These are phyloP conservation scores for Coemansia interrupta DNA, from an alignment of 192 early-diverging fungal species.

Conservation along the genomic window DNA sequence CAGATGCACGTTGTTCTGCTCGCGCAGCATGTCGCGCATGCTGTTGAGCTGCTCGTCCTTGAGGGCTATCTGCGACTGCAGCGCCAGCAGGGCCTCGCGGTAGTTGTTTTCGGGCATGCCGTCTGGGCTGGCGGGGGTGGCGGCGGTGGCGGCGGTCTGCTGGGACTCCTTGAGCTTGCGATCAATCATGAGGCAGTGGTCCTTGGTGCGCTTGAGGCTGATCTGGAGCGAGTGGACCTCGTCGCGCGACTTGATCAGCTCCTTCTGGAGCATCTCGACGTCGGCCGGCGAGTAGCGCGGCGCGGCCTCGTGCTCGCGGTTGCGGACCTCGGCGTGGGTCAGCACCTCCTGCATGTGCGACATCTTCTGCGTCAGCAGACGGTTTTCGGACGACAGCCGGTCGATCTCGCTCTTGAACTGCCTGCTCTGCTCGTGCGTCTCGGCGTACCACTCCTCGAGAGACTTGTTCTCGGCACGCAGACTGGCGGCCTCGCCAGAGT, in stretches of 20 bases:
- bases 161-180: constrained; percentile 21
- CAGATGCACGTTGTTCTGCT: constrained; percentile 49
- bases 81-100: constrained; percentile 57
- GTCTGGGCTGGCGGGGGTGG: constrained; percentile 14
- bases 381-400: constrained; percentile 51
- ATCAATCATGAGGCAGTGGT: constrained; percentile 42
- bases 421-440: constrained; percentile 39
- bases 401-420: constrained; percentile 36
- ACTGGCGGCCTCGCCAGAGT: constrained; percentile 39
- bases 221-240: constrained; percentile 41
- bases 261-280: constrained; percentile 38
- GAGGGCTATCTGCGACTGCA: constrained; percentile 48
- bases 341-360: constrained; percentile 25
- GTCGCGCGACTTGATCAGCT: constrained; percentile 47
- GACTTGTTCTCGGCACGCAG: constrained; percentile 37
- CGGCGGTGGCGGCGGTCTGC: constrained; percentile 16
- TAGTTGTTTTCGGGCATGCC: constrained; percentile 28
- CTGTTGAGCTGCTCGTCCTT: constrained; percentile 60
- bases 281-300: constrained; percentile 32
- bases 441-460: constrained; percentile 47
- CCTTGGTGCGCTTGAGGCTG: constrained; percentile 43
- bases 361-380: constrained; percentile 37
- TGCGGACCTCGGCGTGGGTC: constrained; percentile 27
- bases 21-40: constrained; percentile 65
- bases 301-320: constrained; percentile 30